Evolutionary conservation across 305 asterid genomes (phyloP).

Genomic region (Vinca major): DNA sequence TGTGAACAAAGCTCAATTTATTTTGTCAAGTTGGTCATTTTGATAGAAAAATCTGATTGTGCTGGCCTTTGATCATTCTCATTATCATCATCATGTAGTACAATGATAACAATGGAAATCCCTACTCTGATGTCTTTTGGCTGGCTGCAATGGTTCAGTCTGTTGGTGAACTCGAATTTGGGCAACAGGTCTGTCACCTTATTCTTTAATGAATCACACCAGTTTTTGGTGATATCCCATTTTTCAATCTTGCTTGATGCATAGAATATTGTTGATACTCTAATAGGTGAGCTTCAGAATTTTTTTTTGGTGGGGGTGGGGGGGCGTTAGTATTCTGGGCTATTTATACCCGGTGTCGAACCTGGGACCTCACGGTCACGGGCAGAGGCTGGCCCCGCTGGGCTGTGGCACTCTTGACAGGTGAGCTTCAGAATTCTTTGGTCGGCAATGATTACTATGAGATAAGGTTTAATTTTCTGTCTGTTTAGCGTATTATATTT

Average conservation of each 20-base stretch:
- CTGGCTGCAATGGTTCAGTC: conserved; percentile 88
- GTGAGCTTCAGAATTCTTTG: background rate
- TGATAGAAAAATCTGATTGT: background rate
- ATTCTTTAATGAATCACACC: background rate
- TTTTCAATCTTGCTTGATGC: background rate
- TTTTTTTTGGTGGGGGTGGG: too few species aligned
- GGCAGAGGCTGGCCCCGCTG: too few species aligned
- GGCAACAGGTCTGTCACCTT: conserved; percentile 61
- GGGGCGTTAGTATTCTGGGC: too few species aligned
- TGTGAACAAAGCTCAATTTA: background rate
- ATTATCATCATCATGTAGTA: conserved; percentile 40
- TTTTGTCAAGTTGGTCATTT: conserved; percentile 7
- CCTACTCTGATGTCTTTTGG: conserved; percentile 93
- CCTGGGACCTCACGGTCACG: too few species aligned
- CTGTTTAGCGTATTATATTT: background rate
- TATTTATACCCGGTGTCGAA: too few species aligned
- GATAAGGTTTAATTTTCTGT: background rate
- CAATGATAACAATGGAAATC: conserved; percentile 90
- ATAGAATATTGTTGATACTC: background rate
- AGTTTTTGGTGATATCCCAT: too few species aligned
- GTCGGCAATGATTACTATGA: background rate
- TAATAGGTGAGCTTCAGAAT: background rate
- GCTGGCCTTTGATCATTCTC: background rate
- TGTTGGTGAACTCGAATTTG: conserved; percentile 92
- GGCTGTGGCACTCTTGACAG: too few species aligned